Evolutionary conservation across 805 yeast species (phyloP), one percentile per base, ranked within the genome.

Genomic region (Wickerhamomyces canadensis): DNA sequence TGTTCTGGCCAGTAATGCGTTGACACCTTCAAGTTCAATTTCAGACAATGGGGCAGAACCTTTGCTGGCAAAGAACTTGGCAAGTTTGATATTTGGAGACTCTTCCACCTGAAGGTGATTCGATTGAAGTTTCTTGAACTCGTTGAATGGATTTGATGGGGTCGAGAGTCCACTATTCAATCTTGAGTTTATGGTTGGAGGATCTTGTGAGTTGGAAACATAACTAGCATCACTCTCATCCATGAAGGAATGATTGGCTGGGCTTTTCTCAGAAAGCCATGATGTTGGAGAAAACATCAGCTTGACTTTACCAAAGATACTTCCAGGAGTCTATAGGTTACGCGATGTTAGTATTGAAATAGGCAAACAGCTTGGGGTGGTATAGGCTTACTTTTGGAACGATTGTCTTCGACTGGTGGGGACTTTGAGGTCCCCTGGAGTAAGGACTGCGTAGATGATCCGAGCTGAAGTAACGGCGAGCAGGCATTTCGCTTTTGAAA

Each of bases 21-120:
- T 55, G 1, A 85, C 91, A n/a, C 94, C 94, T 58, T 82, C 91
- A 50, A 79, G 72, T 55, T 86, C 95, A 30, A 84, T 67, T 18
- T 80, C 86, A 12, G 79, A 67, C 43, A 86, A 64, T 5, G 91
- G 87, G n/a, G 61, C 61, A 38, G 78, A 74, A n/a, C 95, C 95
- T 55, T 84, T 85, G 31, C 62, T 65, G n/a, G 68, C 67, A 57
- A 85, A 85, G 54, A 86, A 85, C 21, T 70, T 74, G 11, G 87
- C 80, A 33, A 85, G 60, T 23, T 74, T 70, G 22, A 73, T 76
- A 60, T 80, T 82, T 5, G 81, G 78, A 13, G 69, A 62, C 22
- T 55, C 57, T 5, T 19, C 24, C 13, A n/a, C 5, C 5, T 12
- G 6, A 10, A 6, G 4, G 4, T 29, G 32, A 6, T 8, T 4